These are phyloP conservation scores for Quillaja saponaria DNA, from an alignment of 306 rosid species.

Conservation along the genomic window DNA sequence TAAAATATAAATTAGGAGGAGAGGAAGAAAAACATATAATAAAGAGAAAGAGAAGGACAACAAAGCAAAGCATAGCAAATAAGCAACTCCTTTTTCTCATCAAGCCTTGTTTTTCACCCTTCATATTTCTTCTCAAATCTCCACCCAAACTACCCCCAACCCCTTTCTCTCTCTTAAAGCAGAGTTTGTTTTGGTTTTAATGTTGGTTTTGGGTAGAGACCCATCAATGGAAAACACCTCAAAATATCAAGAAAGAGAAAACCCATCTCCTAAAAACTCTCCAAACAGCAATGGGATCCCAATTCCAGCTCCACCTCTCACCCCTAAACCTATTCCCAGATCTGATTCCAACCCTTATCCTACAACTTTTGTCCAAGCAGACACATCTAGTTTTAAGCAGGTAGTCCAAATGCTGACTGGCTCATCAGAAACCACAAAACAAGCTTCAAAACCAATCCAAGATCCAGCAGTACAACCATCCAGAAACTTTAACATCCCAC, in stretches of 20 bases:
- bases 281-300: conserved; percentile 57
- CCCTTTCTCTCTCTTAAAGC: conserved; percentile 10
- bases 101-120: conserved; percentile 65
- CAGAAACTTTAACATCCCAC: conserved; percentile 74
- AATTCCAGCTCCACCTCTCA: conserved; percentile 52
- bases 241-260: conserved; percentile 59
- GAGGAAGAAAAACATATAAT: neutral
- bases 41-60: conserved; percentile 23
- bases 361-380: conserved; percentile 95
- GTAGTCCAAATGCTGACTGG: conserved; percentile 99
- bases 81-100: conserved; percentile 34
- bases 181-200: conserved; percentile 1
- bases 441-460: conserved; percentile 23
- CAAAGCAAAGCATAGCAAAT: conserved; percentile 48
- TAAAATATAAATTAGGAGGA: neutral
- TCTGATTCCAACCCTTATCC: conserved; percentile 90
- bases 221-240: conserved; percentile 71
- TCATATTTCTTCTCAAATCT: conserved; percentile 25
- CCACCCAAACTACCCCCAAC: conserved; percentile 43
- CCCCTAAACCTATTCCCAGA: conserved; percentile 80
- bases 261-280: conserved; percentile 58
- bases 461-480: conserved; percentile 37
- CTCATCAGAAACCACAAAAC: conserved; percentile 54
- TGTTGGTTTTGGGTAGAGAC: conserved; percentile 11
- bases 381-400: conserved; percentile 83